A percentile compares a stretch with the other conserved stretches of the same genome.
Evolutionary conservation across 1,284 basidiomycete genomes (phyloP).

Genomic region (Gymnopus androsaceus): DNA sequence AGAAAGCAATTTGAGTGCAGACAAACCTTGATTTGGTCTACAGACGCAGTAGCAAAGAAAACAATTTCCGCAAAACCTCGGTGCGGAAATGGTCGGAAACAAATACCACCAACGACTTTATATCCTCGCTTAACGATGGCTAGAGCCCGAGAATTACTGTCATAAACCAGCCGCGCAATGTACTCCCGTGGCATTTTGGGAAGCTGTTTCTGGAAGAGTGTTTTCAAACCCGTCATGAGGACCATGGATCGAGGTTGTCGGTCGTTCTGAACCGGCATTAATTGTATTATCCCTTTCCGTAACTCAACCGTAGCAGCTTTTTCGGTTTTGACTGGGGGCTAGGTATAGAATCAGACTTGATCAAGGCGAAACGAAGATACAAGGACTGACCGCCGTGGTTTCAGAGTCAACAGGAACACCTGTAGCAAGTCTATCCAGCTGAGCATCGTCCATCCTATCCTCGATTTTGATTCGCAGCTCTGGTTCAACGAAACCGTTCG

Average conservation of each 20-base stretch:
- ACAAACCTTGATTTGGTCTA: constrained; percentile 93
- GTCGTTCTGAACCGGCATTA: constrained; percentile 88
- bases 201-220: constrained; percentile 95
- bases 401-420: constrained; percentile 77
- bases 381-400: constrained; percentile 41
- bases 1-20: not conserved
- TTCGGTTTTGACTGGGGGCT: constrained; percentile 60
- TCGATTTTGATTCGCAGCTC: constrained; percentile 69
- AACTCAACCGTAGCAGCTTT: constrained; percentile 86
- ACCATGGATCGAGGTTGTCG: constrained; percentile 75
- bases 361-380: constrained; percentile 37
- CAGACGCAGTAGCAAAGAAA: constrained; percentile 96
- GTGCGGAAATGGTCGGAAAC: constrained; percentile 94
- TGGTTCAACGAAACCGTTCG: constrained; percentile 47
- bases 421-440: constrained; percentile 73
- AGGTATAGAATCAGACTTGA: constrained; percentile 9
- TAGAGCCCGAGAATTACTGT: constrained; percentile 87
- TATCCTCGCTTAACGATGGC: constrained; percentile 95
- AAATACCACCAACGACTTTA: constrained; percentile 98
- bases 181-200: constrained; percentile 99
- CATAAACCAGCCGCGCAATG: constrained; percentile 94
- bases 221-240: constrained; percentile 92
- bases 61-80: constrained; percentile 98
- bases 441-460: constrained; percentile 75
- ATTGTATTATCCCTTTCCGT: constrained; percentile 81